These are phyloP conservation scores for Fomitopsis palustris DNA, from an alignment of 1,284 basidiomycete species.

Conservation along the genomic window DNA sequence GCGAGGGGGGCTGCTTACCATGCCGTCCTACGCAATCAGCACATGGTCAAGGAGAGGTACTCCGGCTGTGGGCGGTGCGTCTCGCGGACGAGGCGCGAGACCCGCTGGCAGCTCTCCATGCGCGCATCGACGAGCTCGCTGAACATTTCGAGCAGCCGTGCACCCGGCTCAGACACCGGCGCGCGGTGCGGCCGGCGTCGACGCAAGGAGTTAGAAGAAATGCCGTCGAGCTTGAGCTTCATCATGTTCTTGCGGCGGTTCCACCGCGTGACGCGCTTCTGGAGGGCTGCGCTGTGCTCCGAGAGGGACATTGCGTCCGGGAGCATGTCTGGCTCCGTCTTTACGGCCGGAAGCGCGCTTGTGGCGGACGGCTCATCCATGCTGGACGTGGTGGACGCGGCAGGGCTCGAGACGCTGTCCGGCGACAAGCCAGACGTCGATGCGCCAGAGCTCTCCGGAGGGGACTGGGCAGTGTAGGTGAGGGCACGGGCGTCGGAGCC, in stretches of 20 bases:
- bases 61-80: constrained; percentile 17
- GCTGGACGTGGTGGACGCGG: constrained; percentile 5
- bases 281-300: constrained; percentile 6
- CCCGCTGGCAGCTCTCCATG: constrained; percentile 68
- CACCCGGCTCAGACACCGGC: constrained; percentile 39
- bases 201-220: constrained; percentile 26
- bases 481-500: constrained; percentile 27
- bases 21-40: constrained; percentile 13
- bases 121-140: constrained; percentile 68
- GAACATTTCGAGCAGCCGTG: constrained; percentile 63
- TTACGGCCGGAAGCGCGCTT: constrained; percentile 16
- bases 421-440: constrained; percentile 14
- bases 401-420: constrained; percentile 15
- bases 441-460: constrained; percentile 19
- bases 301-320: constrained; percentile 19
- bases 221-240: constrained; percentile 43
- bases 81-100: constrained; percentile 56
- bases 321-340: constrained; percentile 24
- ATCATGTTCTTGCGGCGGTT: constrained; percentile 45
- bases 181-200: constrained; percentile 27
- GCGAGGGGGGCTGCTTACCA: constrained; percentile 13
- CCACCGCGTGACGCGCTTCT: constrained; percentile 34
- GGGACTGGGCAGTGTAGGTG: constrained; percentile 23
- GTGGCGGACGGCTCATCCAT: constrained; percentile 7
- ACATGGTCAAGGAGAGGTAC: constrained; percentile 22